These are phyloP conservation scores for Fusarium xylarioides DNA, from an alignment of 2,329 filamentous ascomycete species.

Conservation along the genomic window DNA sequence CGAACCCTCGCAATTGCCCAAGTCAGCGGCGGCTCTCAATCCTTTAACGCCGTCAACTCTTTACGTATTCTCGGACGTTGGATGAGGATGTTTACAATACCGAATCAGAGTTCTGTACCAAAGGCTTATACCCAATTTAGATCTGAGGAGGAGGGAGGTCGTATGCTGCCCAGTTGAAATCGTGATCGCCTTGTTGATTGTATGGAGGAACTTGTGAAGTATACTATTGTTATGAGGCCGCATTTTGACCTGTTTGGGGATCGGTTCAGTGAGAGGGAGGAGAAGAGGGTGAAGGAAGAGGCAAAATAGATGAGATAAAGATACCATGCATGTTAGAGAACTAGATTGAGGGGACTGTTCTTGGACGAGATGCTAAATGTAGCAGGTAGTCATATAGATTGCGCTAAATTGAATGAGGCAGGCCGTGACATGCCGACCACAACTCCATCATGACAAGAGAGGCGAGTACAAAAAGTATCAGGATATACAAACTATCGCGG, in stretches of 20 bases:
- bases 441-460: no score
- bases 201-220: constrained; percentile 9
- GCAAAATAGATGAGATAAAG: background rate
- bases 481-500: background rate
- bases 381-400: background rate
- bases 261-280: background rate
- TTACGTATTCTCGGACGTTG: background rate
- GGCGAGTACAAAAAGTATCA: background rate
- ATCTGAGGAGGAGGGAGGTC: background rate
- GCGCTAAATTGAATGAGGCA: rapidly evolving
- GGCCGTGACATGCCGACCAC: rapidly evolving
- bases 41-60: background rate
- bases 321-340: rapidly evolving
- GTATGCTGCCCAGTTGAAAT: background rate
- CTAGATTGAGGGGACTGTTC: rapidly evolving
- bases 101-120: background rate
- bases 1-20: background rate
- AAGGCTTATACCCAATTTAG: background rate
- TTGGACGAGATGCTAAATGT: background rate
- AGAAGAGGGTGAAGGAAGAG: background rate
- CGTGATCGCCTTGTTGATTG: background rate
- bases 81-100: constrained; percentile 8
- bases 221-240: background rate
- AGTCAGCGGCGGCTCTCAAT: background rate
- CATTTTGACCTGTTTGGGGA: background rate